Base-by-base conservation (phyloP, 2,329 filamentous ascomycete genomes). In the Aureobasidium sp. region DNA sequence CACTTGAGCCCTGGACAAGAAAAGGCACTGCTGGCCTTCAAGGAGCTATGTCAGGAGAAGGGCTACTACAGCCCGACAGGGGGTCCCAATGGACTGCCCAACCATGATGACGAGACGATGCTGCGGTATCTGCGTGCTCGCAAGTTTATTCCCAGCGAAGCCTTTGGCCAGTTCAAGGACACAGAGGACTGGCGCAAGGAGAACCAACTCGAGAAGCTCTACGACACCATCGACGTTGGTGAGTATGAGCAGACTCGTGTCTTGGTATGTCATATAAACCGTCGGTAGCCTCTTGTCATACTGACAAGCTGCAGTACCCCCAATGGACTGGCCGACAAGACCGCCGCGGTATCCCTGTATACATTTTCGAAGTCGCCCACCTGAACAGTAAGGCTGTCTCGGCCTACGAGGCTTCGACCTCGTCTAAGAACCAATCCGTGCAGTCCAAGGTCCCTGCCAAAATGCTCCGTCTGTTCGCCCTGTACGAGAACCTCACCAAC, bases 281-380 rank as follows among this genome's bases (percentile, higher is more conserved):
- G 8, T 19, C 8, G 14, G 4, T 1, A 22, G 22, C 35, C 45
- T 15, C 12, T 31, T 12, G n/a, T 0, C 5, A 17, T 60, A 57
- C 27, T 60, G 40, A 61, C 39, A 64, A 50, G 31, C 39, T 64
- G 60, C 69, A 92, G 88, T 96, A 96, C 71, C 91, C 92, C 27
- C 91, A 96, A 84, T 97, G 91, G 89, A 95, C 90, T 22, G 93
- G 93, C 61, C 88, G 91, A 66, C 85, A 92, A 67, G 93, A 97
- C 76, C 88, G 85, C 68, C 88, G 91, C 68, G 93, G 93, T 67
- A 96, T 96, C 65, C 93, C 93, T 8, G 82, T 97, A 68, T 97
- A 94, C 75, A 84, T 97, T 64, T 97, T 89, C 75, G 90, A 95
- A 75, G 90, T 97, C 73, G 84, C 84, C 64, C 85, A 89, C 63